phyloP scores from a whole-genome alignment of 164 flowering plant species.

The Vitis cinerea region DNA sequence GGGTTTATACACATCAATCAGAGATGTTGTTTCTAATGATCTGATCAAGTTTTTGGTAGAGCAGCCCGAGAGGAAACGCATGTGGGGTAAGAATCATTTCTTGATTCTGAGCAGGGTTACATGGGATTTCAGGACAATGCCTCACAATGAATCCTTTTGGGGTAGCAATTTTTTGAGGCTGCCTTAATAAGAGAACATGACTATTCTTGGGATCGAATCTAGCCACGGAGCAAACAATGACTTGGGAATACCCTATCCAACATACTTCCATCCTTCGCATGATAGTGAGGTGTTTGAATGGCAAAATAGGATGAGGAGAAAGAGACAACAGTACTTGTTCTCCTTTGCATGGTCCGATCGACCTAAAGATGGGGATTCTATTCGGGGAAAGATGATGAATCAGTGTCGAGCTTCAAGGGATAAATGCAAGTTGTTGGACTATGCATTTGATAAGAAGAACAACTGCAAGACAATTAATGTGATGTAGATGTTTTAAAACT shows the following conservation, averaged over 20 bases:
- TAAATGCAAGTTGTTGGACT: too few species aligned
- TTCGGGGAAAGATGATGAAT: constrained; percentile 14
- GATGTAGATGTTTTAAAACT: too few species aligned
- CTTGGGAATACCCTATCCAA: constrained; percentile 45
- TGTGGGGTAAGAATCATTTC: constrained; percentile 4
- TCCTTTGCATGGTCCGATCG: constrained; percentile 44
- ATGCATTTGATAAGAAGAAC: too few species aligned
- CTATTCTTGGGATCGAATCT: constrained; percentile 34
- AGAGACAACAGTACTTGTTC: constrained; percentile 22
- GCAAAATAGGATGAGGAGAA: constrained; percentile 32
- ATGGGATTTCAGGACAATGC: too few species aligned
- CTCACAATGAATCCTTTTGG: too few species aligned
- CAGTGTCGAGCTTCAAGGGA: too few species aligned
- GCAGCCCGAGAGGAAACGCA: constrained; percentile 17
- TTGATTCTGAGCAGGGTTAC: too few species aligned
- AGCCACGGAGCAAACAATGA: constrained; percentile 31
- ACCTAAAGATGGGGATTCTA: not conserved
- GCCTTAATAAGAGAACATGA: too few species aligned
- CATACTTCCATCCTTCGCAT: constrained; percentile 43
- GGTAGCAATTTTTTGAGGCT: too few species aligned
- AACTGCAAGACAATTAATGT: too few species aligned
- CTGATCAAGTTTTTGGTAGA: constrained; percentile 9
- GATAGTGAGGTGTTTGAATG: constrained; percentile 13
- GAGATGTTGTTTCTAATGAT: constrained; percentile 7
- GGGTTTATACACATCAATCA: constrained; percentile 10